Base-by-base conservation (phyloP, 345 rosid genomes). In the Pistacia integerrima region DNA sequence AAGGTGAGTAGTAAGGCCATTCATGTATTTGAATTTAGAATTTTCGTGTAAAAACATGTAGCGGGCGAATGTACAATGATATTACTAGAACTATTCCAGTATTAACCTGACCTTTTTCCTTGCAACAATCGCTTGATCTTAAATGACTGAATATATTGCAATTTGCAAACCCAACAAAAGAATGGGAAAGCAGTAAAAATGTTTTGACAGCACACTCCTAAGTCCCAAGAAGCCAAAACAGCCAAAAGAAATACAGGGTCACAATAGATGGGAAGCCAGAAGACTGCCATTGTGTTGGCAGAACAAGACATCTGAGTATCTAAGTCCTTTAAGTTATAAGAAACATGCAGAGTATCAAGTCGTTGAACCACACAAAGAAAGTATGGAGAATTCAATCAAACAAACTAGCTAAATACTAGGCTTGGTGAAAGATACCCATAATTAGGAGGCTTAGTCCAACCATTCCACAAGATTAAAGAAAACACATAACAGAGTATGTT, bases 201-300 rank as follows among this genome's bases (percentile, higher is more conserved):
- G 63, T 57, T 74, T 46, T 57, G 35, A 67, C 61, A 38, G 41
- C 22, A 63, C 49, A 9, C 44, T 46, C 73, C 57, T 4, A 14
- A 51, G 55, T 41, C 9, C 9, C 11, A 63, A 56, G 41, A 25
- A 0, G 49, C 11, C 61, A 30, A 62, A 48, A 69, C 4, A 17
- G 48, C 30, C 44, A 48, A 72, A 70, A 25, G 51, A 12, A 28
- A 49, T 36, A 48, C 77, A 55, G 65, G 57, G 41, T 25, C 49
- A 71, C 64, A 2, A 58, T 17, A 22, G 25, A n/a, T 46, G 69
- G 17, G 51, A 70, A 49, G 30, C 61, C 59, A 25, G 67, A 62
- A 28, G 66, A 75, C 71, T 49, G 73, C 61, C 20, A 25, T 35
- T 73, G 14, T n/a, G n/a, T 54, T 58, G 7, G 60, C 71, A 75